Evolutionary conservation across 345 rosid species (phyloP), one percentile per base, ranked within the genome.

Genomic region (Salix suchowensis): DNA sequence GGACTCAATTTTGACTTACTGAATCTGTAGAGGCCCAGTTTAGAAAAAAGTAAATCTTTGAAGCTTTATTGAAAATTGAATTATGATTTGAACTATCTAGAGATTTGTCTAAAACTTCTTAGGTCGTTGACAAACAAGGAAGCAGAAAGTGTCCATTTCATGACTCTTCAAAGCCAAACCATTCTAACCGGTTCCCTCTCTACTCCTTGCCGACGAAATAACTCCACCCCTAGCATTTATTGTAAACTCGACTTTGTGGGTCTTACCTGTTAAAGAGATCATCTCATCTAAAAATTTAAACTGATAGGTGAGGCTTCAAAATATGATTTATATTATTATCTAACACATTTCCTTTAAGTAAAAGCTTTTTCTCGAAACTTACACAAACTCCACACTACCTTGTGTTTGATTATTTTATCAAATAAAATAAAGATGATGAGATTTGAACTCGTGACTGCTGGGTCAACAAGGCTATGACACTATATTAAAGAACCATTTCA

Each of bases 231-330:
- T 28, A 68, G 74, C 83, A 28, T 74, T 77, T 5, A 84, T 77
- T 15, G 76, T 76, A 24, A 82, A 28, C 36, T 72, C 85, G 55
- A 82, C 85, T 42, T 79, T 85, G 55, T 15, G 18, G 83, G 85
- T 44, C 70, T 67, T 1, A 30, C 32, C 4, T 4, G 36, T 34
- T 34, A 4, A 4, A 34, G 0, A 2, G 5, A 34, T 4, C 5
- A 34, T 34, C 0, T 34, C 2, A 34, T 4, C 1, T 34, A 34
- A 34, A 34, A 34, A 34, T 0, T 34, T 34, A 34, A 34, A 4
- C 6, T 34, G 5, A 34, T 34, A 34, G 5, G 6, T 34, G 6
- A 4, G 0, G 0, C 0, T 0, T 4, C 1, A 34, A 34, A 34
- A 34, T 34, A 34, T 34, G 5, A 34, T 34, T 34, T 34, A 34